These are phyloP conservation scores for Pseudevernia furfuracea DNA, from an alignment of 495 filamentous ascomycete genomes.

Conservation along the genomic window DNA sequence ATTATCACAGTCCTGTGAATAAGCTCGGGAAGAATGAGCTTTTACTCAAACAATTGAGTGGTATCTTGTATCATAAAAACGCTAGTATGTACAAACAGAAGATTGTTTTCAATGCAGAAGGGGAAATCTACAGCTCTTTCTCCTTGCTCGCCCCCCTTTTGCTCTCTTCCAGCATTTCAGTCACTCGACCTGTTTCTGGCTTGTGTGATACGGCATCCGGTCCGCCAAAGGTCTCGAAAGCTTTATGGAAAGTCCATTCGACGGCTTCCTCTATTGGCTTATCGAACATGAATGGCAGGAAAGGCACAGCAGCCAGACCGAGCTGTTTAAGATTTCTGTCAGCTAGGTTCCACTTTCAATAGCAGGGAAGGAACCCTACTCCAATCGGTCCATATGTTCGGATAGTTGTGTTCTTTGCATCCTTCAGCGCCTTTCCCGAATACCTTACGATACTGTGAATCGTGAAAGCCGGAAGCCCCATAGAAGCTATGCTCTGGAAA, in stretches of 20 bases:
- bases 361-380: slow-evolving; percentile 35
- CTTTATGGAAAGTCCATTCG: slow-evolving; percentile 81
- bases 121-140: slow-evolving; percentile 22
- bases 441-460: slow-evolving; percentile 90
- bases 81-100: background rate
- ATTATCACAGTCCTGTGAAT: background rate
- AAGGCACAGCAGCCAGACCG: slow-evolving; percentile 79
- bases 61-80: slow-evolving; percentile 8
- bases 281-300: slow-evolving; percentile 84
- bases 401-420: slow-evolving; percentile 62
- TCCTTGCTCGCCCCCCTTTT: slow-evolving; percentile 22
- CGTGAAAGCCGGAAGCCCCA: slow-evolving; percentile 92
- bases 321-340: slow-evolving; percentile 38
- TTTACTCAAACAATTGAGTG: background rate
- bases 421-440: slow-evolving; percentile 71
- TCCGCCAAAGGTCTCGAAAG: slow-evolving; percentile 61
- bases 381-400: slow-evolving; percentile 87
- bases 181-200: slow-evolving; percentile 21
- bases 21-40: background rate
- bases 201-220: slow-evolving; percentile 40
- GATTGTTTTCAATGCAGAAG: background rate
- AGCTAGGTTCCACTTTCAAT: background rate
- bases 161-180: slow-evolving; percentile 17
- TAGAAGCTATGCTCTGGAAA: slow-evolving; percentile 84
- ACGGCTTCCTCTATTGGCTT: slow-evolving; percentile 85